Evolutionary conservation across 2,329 filamentous ascomycete species (phyloP).

Genomic region (Elsinoe batatas): DNA sequence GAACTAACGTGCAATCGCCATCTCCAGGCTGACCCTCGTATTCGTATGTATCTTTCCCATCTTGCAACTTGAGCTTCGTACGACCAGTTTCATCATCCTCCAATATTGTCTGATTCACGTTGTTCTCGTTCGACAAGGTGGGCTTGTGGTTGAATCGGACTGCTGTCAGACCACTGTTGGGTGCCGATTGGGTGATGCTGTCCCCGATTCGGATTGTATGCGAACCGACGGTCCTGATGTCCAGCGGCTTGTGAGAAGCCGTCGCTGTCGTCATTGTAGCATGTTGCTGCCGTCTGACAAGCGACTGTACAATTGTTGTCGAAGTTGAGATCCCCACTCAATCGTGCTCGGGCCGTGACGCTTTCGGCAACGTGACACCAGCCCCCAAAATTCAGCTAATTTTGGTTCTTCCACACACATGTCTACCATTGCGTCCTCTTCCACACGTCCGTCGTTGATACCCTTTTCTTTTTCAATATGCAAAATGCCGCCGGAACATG

Average conservation of each 20-base stretch:
- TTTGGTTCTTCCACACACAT: not conserved
- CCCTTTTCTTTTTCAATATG: not conserved
- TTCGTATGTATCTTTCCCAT: slow-evolving; percentile 27
- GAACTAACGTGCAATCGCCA: slow-evolving; percentile 62
- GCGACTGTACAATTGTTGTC: not conserved
- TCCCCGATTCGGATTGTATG: slow-evolving; percentile 14
- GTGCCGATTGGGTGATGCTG: not conserved
- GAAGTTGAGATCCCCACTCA: not conserved
- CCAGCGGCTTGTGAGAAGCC: slow-evolving; percentile 3
- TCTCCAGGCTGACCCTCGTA: slow-evolving; percentile 35
- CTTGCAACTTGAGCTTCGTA: slow-evolving; percentile 18
- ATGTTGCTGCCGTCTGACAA: not conserved
- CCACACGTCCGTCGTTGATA: not conserved
- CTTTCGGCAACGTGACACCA: not conserved
- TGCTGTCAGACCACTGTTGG: slow-evolving; percentile 13
- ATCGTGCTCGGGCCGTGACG: not conserved
- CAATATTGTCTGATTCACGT: slow-evolving; percentile 21
- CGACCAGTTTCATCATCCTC: slow-evolving; percentile 18
- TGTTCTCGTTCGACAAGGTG: slow-evolving; percentile 23
- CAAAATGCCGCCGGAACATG: too few species aligned
- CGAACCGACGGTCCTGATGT: slow-evolving; percentile 9
- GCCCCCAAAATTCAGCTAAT: not conserved
- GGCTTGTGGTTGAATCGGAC: slow-evolving; percentile 38
- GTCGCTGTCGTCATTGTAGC: not conserved
- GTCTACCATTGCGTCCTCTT: not conserved